phyloP scores from a whole-genome alignment of 2,329 filamentous ascomycete species.

The Cordyceps sp. region DNA sequence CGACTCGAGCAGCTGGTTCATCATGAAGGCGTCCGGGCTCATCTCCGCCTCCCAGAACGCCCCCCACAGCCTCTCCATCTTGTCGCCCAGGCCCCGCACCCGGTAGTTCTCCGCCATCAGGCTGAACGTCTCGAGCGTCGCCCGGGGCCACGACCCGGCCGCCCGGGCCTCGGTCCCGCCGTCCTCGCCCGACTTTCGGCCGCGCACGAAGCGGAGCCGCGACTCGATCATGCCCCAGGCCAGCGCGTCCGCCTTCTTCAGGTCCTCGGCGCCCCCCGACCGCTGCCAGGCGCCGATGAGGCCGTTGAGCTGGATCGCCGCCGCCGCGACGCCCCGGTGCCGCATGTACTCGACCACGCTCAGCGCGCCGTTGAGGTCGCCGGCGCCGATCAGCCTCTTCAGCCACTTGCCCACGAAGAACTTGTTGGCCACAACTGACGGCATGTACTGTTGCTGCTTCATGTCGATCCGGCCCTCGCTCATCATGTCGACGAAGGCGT shows the following conservation, averaged over 20 bases:
- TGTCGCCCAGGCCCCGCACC: slow-evolving; percentile 37
- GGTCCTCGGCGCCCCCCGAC: slow-evolving; percentile 33
- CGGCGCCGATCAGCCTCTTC: slow-evolving; percentile 61
- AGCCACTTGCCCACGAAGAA: slow-evolving; percentile 85
- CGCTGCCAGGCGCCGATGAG: slow-evolving; percentile 67
- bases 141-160: slow-evolving; percentile 27
- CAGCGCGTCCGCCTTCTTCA: slow-evolving; percentile 47
- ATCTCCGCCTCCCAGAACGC: slow-evolving; percentile 48
- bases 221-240: slow-evolving; percentile 64
- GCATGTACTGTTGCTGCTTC: slow-evolving; percentile 24
- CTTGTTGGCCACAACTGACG: slow-evolving; percentile 43
- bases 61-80: slow-evolving; percentile 43
- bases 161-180: neutral
- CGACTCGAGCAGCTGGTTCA: slow-evolving; percentile 62
- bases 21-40: slow-evolving; percentile 53
- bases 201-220: slow-evolving; percentile 45
- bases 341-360: slow-evolving; percentile 65
- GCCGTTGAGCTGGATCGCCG: slow-evolving; percentile 65
- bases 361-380: slow-evolving; percentile 52
- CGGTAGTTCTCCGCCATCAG: slow-evolving; percentile 59
- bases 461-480: slow-evolving; percentile 37
- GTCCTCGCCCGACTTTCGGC: slow-evolving; percentile 14
- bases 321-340: slow-evolving; percentile 46
- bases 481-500: slow-evolving; percentile 84
- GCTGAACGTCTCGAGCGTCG: slow-evolving; percentile 63